Conservation (phyloP, 345 rosid species). For the Gossypium raimondii region DNA sequence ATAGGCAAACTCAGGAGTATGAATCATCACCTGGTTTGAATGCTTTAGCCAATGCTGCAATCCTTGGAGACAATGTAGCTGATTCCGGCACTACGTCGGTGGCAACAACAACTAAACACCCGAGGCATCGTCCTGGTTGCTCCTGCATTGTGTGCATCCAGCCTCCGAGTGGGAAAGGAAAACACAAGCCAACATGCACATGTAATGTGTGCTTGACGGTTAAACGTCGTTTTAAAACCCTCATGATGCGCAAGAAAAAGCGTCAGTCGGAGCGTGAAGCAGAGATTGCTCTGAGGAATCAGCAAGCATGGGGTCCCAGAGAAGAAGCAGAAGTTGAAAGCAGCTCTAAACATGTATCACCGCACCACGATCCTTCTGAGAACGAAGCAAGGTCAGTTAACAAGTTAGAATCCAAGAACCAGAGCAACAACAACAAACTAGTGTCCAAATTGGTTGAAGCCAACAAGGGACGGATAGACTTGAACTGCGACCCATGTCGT, state of each 20-base stretch:
- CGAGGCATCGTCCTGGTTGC: conserved; percentile 95
- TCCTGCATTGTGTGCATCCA: conserved; percentile 97
- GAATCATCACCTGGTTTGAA: conserved; percentile 66
- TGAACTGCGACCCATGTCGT: conserved; percentile 68
- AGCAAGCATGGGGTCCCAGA: conserved; percentile 38
- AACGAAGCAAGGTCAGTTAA: conserved; percentile 41
- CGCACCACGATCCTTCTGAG: conserved; percentile 39
- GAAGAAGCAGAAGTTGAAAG: conserved; percentile 78
- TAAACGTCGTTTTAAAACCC: conserved; percentile 85
- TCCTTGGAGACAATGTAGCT: conserved; percentile 46
- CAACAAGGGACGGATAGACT: conserved; percentile 62
- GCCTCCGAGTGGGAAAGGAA: conserved; percentile 95
- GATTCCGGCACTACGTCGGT: conserved; percentile 47
- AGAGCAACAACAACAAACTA: conserved; percentile 39
- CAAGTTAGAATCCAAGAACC: conserved; percentile 47
- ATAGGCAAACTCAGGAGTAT: conserved; percentile 40
- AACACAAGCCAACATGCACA: conserved; percentile 90
- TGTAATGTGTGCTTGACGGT: conserved; percentile 32
- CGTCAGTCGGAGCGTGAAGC: conserved; percentile 75
- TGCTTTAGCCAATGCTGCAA: conserved; percentile 70
- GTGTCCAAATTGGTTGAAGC: conserved; percentile 31
- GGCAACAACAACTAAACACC: conserved; percentile 93
- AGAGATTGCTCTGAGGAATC: conserved; percentile 73
- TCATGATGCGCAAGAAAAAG: conserved; percentile 89
- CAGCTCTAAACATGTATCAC: conserved; percentile 40